These are phyloP conservation scores for Pascua guehoae DNA, from an alignment of 1,284 basidiomycete genomes.

Conservation along the genomic window DNA sequence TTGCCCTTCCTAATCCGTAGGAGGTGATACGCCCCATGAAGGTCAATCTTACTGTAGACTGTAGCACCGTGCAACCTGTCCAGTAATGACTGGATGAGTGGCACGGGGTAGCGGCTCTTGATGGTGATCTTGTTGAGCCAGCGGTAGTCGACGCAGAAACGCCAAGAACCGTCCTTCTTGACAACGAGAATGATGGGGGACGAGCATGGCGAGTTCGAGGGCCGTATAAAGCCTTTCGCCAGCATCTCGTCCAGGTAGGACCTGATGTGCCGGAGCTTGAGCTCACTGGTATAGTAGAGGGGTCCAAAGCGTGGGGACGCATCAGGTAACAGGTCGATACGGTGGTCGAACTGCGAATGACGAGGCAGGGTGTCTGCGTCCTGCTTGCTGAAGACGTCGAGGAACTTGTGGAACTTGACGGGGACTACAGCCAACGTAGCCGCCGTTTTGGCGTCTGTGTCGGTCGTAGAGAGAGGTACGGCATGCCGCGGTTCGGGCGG, in stretches of 20 bases:
- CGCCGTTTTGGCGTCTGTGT: no score
- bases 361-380: neutral
- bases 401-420: neutral
- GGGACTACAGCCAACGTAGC: no score
- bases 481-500: no score
- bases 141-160: conserved; percentile 53
- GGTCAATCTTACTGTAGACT: conserved; percentile 43
- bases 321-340: conserved; percentile 18
- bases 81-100: conserved; percentile 27
- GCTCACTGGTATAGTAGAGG: conserved; percentile 47
- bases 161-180: conserved; percentile 52
- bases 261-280: conserved; percentile 42
- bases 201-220: conserved; percentile 45
- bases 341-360: conserved; percentile 10
- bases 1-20: conserved; percentile 33
- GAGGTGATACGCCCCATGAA: conserved; percentile 36
- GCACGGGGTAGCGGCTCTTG: conserved; percentile 43
- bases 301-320: conserved; percentile 42
- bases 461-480: no score
- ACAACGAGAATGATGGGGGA: conserved; percentile 52
- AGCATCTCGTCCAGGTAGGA: conserved; percentile 52
- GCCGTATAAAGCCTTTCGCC: conserved; percentile 32
- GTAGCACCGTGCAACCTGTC: conserved; percentile 35
- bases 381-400: neutral
- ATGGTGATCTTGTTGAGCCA: conserved; percentile 51